A percentile compares a stretch with the other conserved stretches of the same genome.
phyloP scores from a whole-genome alignment of 257 asterid genomes.

The Forsythia suspensa region DNA sequence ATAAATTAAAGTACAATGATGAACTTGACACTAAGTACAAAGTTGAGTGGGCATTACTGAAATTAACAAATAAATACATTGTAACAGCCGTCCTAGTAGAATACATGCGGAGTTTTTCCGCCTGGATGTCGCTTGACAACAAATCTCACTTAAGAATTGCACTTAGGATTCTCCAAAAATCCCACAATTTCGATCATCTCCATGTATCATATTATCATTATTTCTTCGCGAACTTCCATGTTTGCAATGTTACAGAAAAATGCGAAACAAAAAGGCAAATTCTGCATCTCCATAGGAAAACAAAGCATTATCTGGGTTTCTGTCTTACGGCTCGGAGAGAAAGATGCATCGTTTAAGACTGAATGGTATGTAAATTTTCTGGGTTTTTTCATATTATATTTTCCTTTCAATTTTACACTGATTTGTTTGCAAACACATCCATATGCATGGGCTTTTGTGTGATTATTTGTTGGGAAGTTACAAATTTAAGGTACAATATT shows the following conservation, averaged over 20 bases:
- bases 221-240: not conserved
- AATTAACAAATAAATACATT: no score
- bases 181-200: slow-evolving; percentile 40
- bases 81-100: slow-evolving; percentile 16
- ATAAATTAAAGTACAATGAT: no score
- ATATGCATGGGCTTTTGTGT: no score
- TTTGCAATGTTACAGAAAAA: slow-evolving; percentile 7
- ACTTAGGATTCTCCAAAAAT: slow-evolving; percentile 30
- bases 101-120: slow-evolving; percentile 3
- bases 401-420: not conserved
- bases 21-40: no score
- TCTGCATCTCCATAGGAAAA: not conserved
- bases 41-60: no score
- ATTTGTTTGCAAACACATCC: no score
- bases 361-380: slow-evolving; percentile 28
- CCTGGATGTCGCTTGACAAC: slow-evolving; percentile 6
- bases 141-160: slow-evolving; percentile 6
- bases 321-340: slow-evolving; percentile 13
- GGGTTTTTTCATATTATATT: not conserved
- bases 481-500: no score
- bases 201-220: slow-evolving; percentile 20
- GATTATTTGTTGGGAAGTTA: no score
- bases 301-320: not conserved
- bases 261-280: not conserved
- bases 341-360: slow-evolving; percentile 31